A percentile compares a stretch with the other conserved stretches of the same genome.
These are phyloP conservation scores for Aspergillus ochraceoroseus DNA, from an alignment of 2,329 filamentous ascomycete species.

Conservation along the genomic window DNA sequence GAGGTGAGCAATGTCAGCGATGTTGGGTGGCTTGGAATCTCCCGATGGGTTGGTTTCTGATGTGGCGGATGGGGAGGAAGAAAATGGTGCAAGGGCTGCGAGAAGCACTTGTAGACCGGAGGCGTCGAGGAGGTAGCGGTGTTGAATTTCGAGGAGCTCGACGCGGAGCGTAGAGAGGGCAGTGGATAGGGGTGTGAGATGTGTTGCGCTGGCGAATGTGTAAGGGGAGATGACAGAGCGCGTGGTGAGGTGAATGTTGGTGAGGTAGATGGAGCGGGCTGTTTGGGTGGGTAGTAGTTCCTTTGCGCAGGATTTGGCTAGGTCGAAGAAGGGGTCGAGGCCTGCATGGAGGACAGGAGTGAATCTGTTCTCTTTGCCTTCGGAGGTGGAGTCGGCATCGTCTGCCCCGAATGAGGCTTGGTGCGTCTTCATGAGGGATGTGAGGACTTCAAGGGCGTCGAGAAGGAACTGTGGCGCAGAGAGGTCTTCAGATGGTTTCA, in stretches of 20 bases:
- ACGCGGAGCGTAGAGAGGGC: slow-evolving; percentile 45
- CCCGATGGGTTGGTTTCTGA: too few relatives aligned
- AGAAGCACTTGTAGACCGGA: slow-evolving; percentile 69
- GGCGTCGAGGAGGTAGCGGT: slow-evolving; percentile 64
- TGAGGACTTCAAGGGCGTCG: slow-evolving; percentile 73
- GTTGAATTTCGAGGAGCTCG: slow-evolving; percentile 63
- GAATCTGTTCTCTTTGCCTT: slow-evolving; percentile 62
- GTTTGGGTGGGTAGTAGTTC: slow-evolving; percentile 37
- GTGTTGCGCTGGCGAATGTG: slow-evolving; percentile 59
- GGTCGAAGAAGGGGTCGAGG: slow-evolving; percentile 75
- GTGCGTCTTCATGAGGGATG: slow-evolving; percentile 75
- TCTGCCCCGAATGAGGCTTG: slow-evolving; percentile 65
- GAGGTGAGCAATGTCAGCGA: slow-evolving; percentile 53
- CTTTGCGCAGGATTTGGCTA: slow-evolving; percentile 53
- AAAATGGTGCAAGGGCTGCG: slow-evolving; percentile 49
- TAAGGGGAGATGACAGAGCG: slow-evolving; percentile 37
- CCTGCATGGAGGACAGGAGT: slow-evolving; percentile 69
- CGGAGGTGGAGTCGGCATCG: slow-evolving; percentile 45
- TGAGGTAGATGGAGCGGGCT: slow-evolving; percentile 47
- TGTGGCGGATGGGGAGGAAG: slow-evolving; percentile 16
- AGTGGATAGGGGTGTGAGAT: slow-evolving; percentile 55
- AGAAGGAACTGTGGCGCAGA: slow-evolving; percentile 73
- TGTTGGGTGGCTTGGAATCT: slow-evolving; percentile 45
- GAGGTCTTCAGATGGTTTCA: slow-evolving; percentile 66
- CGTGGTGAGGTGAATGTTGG: slow-evolving; percentile 45